Conservation (phyloP, 805 yeast species). For the Metschnikowia santaceciliae region DNA sequence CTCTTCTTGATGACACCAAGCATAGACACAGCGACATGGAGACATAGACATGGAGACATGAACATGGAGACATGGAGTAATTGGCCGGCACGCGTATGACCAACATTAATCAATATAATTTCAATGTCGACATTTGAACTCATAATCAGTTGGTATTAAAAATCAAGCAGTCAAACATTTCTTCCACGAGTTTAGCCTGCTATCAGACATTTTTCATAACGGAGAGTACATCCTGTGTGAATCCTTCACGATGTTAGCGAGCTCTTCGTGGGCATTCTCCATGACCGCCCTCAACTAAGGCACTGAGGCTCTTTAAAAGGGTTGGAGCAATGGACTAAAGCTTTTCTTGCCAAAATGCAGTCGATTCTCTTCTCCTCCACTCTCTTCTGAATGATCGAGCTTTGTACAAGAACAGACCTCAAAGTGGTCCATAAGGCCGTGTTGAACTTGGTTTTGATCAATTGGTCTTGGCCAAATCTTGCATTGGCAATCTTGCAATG, state of each 20-base stretch:
- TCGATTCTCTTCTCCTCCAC: conserved; percentile 76
- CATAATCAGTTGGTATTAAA: too few relatives aligned
- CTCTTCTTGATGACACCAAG: too few relatives aligned
- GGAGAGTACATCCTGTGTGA: conserved; percentile 48
- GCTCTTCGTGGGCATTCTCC: conserved; percentile 84
- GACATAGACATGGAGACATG: too few relatives aligned
- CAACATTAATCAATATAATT: too few relatives aligned
- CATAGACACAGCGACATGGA: too few relatives aligned
- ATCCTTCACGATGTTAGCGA: conserved; percentile 85
- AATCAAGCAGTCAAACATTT: conserved; percentile 44
- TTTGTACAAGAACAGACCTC: conserved; percentile 55
- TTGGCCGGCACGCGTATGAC: too few relatives aligned
- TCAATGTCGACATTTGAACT: too few relatives aligned
- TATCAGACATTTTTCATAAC: conserved; percentile 78
- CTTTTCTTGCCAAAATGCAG: conserved; percentile 70
- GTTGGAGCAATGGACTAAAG: conserved; percentile 36
- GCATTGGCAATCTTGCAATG: too few relatives aligned
- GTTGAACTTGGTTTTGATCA: conserved; percentile 67
- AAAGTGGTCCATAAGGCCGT: conserved; percentile 60
- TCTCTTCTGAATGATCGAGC: conserved; percentile 62
- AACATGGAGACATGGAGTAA: too few relatives aligned
- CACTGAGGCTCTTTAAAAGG: conserved; percentile 59
- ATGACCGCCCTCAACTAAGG: conserved; percentile 54
- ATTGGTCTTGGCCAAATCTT: conserved; percentile 79
- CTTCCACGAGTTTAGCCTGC: conserved; percentile 62